phyloP scores from a whole-genome alignment of 75 land plant species.

The Sequoia sempervirens region DNA sequence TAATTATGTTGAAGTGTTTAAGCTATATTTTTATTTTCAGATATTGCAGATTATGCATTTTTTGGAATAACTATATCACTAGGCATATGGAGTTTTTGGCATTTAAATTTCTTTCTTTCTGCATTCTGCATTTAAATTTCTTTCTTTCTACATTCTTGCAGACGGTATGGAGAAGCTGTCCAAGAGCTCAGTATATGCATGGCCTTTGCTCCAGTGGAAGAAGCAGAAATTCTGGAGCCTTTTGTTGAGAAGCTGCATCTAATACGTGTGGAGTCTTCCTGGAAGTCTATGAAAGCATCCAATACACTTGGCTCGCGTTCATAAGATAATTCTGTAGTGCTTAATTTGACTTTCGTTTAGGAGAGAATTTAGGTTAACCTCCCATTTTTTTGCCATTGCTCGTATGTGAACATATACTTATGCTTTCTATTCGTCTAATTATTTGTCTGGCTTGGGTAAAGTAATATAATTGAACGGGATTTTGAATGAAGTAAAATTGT shows the following conservation, averaged over 20 bases:
- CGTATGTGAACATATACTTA: neutral
- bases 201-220: constrained; percentile 73
- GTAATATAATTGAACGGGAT: neutral
- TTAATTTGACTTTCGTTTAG: neutral
- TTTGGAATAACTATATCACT: neutral
- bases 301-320: neutral
- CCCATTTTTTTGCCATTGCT: neutral
- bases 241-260: constrained; percentile 75
- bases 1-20: neutral
- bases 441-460: neutral
- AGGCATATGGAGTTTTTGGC: neutral
- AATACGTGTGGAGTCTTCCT: constrained; percentile 50
- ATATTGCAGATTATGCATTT: neutral
- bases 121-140: neutral
- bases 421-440: too few relatives aligned
- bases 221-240: constrained; percentile 52
- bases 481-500: neutral
- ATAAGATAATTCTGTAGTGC: neutral
- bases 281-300: constrained; percentile 29
- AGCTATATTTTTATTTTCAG: neutral
- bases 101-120: too few relatives aligned
- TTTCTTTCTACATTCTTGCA: constrained; percentile 13
- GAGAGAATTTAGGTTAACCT: neutral
- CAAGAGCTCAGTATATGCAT: constrained; percentile 84
- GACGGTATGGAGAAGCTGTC: constrained; percentile 66